Evolutionary conservation across 1,284 basidiomycete species (phyloP), one percentile per base, ranked within the genome.

Genomic region (Anthracocystis panici-leucophaei): DNA sequence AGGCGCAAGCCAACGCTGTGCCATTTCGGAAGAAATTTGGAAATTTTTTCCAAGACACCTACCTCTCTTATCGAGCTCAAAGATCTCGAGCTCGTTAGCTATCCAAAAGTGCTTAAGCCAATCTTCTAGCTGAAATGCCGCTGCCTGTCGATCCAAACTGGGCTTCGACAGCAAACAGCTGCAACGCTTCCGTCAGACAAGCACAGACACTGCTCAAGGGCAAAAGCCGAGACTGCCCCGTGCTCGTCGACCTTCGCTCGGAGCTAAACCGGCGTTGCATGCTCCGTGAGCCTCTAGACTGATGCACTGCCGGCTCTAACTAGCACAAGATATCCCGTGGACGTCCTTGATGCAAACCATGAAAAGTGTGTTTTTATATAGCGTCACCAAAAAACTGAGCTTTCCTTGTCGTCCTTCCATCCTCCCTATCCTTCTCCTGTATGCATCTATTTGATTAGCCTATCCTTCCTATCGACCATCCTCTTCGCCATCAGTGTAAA

Each of bases 111-210:
- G 62, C 62, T 65, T 46, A 48, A 57, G 46, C 56, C 54, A 46
- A 33, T 50, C 51, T 29, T 21, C 48, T 45, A 44, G 54, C 41
- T 42, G 41, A 51, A 41, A 35, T 41, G 18, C 18, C 44, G 21
- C 31, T 49, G 35, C 27, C 42, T 45, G 55, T 61, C 57, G 53
- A 61, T 52, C 42, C 64, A 52, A 33, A 38, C 29, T 51, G 27
- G n/a, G n/a, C n/a, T 48, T 50, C 12, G 20, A 21, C 21, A 12
- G 21, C 42, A 38, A 16, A 33, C 1, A 18, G 20, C 33, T 58
- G 51, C 63, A 58, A 53, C 44, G 55, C 62, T 64, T 57, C 55
- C 61, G 49, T 64, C 61, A 57, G 61, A 57, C 53, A 31, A 57
- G 45, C 56, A 40, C 42, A 56, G 53, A 53, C 48, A n/a, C 50